Conservation (phyloP, 2,329 filamentous ascomycete genomes). For the Xylaria sp. region DNA sequence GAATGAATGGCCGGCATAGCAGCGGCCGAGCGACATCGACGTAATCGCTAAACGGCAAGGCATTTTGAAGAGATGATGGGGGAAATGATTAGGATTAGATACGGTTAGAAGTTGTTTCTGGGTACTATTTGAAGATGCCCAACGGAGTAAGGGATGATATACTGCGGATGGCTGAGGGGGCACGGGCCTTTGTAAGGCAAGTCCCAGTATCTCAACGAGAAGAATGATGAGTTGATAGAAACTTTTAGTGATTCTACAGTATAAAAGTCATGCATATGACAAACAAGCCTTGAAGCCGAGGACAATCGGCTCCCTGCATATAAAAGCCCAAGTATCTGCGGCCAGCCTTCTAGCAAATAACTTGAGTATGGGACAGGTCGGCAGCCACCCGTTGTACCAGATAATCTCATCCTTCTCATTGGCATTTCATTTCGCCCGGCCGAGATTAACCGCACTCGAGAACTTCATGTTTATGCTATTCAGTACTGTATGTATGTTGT, state of each 20-base stretch:
- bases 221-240: not conserved
- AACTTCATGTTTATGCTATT: slow-evolving; percentile 2
- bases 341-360: slow-evolving; percentile 10
- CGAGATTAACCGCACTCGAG: slow-evolving; percentile 28
- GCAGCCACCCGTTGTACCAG: slow-evolving; percentile 18
- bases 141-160: not conserved
- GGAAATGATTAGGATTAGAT: not conserved
- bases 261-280: slow-evolving; percentile 7
- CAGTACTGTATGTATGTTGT: not conserved
- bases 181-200: slow-evolving; percentile 22
- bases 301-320: slow-evolving; percentile 40
- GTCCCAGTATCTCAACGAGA: not conserved
- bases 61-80: slow-evolving; percentile 51
- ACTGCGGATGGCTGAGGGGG: not conserved
- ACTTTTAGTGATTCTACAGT: not conserved
- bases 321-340: slow-evolving; percentile 16
- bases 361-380: slow-evolving; percentile 9
- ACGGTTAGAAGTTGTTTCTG: not conserved
- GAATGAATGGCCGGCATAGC: slow-evolving; percentile 73
- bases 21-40: slow-evolving; percentile 80
- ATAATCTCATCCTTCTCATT: slow-evolving; percentile 12
- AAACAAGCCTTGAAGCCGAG: slow-evolving; percentile 28
- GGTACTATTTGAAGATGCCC: not conserved
- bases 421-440: slow-evolving; percentile 17
- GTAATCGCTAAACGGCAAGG: slow-evolving; percentile 73